Evolutionary conservation across 768 basidiomycete genomes (phyloP), one percentile per base, ranked within the genome.

Genomic region (Calocera viscosa): DNA sequence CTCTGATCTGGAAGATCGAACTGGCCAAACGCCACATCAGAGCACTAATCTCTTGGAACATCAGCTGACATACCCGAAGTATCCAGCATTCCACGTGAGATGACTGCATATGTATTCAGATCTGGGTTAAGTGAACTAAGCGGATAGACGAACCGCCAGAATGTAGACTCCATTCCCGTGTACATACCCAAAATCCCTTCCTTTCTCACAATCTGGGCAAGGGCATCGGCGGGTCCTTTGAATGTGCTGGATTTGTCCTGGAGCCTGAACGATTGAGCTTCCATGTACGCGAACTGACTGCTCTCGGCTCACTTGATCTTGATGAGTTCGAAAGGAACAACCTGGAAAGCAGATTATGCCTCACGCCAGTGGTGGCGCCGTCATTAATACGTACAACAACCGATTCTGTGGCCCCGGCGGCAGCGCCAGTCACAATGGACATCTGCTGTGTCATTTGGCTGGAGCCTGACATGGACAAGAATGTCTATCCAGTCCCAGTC

Each of bases 321-420:
- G 65, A 94, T 91, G 26, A 93, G 84, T 76, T 99, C 96, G 72
- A 98, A 99, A 0, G 96, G 96, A 0, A 97, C 94, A 47, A 98
- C 81, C 67, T 81, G 77, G 53, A 72, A 49, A 10, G n/a, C 12
- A 69, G 30, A 16, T 28, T 17, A 22, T 1, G 24, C 39, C 16
- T 24, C 16, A 8, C 39, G 67, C 33, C 12, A 30, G 26, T 43
- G 32, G 35, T n/a, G n/a, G n/a, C n/a, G n/a, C n/a, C n/a, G n/a
- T n/a, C n/a, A n/a, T n/a, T 10, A 30, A 16, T 26, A 53, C 71
- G 16, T 68, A 73, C 90, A 34, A 93, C 88, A 72, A 97, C 86
- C 70, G 89, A 90, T 80, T 98, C 96, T 12, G 94, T 95, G 10
- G 94, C 96, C 68, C 96, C 96, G 17, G 96, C 96, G 63, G 84